Base-by-base conservation (phyloP, 371 early-diverging fungal species). In the Apophysomyces variabilis region DNA sequence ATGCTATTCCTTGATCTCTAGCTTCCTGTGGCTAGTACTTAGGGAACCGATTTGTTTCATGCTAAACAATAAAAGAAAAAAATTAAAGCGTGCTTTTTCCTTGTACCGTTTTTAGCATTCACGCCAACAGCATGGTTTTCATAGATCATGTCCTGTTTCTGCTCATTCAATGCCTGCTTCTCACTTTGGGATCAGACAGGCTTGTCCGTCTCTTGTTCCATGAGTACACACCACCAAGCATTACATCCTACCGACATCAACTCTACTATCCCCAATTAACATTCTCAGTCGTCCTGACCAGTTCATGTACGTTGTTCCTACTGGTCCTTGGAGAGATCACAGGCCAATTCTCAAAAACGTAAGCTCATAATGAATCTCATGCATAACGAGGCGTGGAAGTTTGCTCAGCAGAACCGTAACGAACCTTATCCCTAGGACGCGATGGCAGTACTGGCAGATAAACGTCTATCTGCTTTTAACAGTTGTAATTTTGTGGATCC, bases 281-380 rank as follows among this genome's bases (percentile, higher is more conserved):
- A n/a, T 96, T 95, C 66, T 86, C 94, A 4, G 68, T 89, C 14
- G 90, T 92, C n/a, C 79, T 95, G 56, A 88, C 92, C 36, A 83
- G 85, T 65, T 87, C 92, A 35, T 90, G 94, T 69, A 85, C 86
- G 36, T 82, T 96, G 58, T 92, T 96, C 69, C 84, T 94, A 66
- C 83, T 95, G 50, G 84, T 96, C 12, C 86, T 95, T 58, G 86
- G 94, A 65, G 96, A 94, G 65, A 93, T 96, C 61, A 78, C 82
- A 35, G 87, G 88, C 3, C 61, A 92, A 5, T 79, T 92, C 61
- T 85, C 85, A 63, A 86, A 84, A 69, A 83, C 86, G 93, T 90
- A 83, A 66, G 80, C 56, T 36, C 21, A 41, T 64, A 56, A 38
- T 12, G 7, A 57, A 12, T 37, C 18, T 4, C 64, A 11, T 64